phyloP scores from a whole-genome alignment of 805 yeast species.

The Metschnikowia noctiluminum region DNA sequence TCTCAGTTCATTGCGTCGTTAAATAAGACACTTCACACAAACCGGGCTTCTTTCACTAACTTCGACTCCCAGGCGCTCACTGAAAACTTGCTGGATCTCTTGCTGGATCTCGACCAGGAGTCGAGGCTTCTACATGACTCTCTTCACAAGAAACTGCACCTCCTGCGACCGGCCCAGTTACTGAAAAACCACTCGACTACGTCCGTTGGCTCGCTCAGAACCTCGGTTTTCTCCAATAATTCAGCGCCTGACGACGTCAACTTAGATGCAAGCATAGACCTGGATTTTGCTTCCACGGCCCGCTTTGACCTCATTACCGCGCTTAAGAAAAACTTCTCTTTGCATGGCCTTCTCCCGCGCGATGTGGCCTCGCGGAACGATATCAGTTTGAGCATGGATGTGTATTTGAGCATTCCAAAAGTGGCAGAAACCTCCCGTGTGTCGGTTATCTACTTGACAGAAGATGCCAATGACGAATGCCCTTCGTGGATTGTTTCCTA shows the following conservation, averaged over 20 bases:
- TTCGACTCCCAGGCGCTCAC: conserved; percentile 60
- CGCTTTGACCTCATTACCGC: conserved; percentile 32
- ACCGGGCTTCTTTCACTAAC: conserved; percentile 56
- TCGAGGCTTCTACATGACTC: conserved; percentile 13
- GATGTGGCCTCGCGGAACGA: conserved; percentile 34
- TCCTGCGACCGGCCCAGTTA: background rate
- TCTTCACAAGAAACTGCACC: conserved; percentile 9
- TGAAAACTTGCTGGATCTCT: conserved; percentile 33
- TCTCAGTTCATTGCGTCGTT: conserved; percentile 32
- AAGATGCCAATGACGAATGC: conserved; percentile 16
- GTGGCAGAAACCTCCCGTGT: conserved; percentile 14
- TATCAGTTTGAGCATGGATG: conserved; percentile 31
- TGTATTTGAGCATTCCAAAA: conserved; percentile 30
- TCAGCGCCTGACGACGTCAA: conserved; percentile 13
- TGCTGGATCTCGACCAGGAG: conserved; percentile 14
- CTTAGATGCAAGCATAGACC: conserved; percentile 12
- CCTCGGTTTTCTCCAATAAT: conserved; percentile 6
- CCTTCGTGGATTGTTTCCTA: conserved; percentile 34
- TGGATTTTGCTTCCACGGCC: conserved; percentile 13
- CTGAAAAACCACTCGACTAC: conserved; percentile 9
- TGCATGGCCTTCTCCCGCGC: conserved; percentile 32
- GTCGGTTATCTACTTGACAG: conserved; percentile 26
- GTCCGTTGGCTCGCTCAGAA: conserved; percentile 7
- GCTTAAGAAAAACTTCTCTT: conserved; percentile 36
- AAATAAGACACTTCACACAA: conserved; percentile 34